A percentile compares a stretch with the other conserved stretches of the same genome.
These are phyloP conservation scores for Chlorella sp. DNA, from an alignment of 139 green algal genomes.

Conservation along the genomic window DNA sequence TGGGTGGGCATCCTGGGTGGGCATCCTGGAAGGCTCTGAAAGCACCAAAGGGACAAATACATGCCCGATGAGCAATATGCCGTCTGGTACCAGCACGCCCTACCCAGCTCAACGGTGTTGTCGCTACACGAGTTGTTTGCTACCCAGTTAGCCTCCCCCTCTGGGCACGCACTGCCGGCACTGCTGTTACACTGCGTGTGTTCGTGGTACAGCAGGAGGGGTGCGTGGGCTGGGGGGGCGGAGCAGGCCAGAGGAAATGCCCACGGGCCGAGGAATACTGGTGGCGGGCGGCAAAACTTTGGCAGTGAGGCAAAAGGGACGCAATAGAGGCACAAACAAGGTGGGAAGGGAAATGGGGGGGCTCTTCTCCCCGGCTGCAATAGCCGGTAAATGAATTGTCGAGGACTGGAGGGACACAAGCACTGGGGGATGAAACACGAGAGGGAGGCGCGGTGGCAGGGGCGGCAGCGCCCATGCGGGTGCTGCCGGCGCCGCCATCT, in stretches of 20 bases:
- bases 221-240: background rate
- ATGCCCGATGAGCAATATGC: too few relatives aligned
- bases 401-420: background rate
- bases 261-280: background rate
- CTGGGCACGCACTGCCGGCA: too few relatives aligned
- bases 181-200: too few relatives aligned
- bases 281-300: conserved; percentile 5
- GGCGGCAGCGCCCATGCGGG: background rate
- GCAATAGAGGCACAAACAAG: background rate
- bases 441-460: background rate
- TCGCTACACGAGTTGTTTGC: too few relatives aligned
- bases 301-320: background rate
- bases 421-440: background rate
- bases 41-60: too few relatives aligned
- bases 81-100: too few relatives aligned
- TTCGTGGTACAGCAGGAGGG: background rate
- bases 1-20: too few relatives aligned
- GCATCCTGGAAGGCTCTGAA: too few relatives aligned
- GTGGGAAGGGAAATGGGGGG: background rate
- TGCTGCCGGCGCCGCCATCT: too few relatives aligned
- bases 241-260: background rate
- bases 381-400: conserved; percentile 4
- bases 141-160: too few relatives aligned
- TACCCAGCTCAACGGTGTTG: too few relatives aligned
- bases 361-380: conserved; percentile 6